phyloP scores from a whole-genome alignment of 257 asterid genomes.

The Nicotiana obtusifolia region DNA sequence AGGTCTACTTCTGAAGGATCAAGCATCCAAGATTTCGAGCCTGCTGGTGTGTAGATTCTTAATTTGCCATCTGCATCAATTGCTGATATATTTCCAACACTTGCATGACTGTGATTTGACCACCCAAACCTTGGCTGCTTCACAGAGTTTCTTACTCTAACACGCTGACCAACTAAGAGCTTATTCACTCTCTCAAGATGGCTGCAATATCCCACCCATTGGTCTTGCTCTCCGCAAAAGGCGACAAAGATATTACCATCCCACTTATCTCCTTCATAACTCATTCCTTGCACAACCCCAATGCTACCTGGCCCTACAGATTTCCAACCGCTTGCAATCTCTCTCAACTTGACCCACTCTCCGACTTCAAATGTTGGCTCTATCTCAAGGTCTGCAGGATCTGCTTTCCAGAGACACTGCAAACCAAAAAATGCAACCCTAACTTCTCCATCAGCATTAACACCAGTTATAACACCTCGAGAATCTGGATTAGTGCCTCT shows the following conservation, averaged over 20 bases:
- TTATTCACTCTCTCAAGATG: conserved; percentile 49
- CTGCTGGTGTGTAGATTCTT: conserved; percentile 84
- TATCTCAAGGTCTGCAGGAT: conserved; percentile 78
- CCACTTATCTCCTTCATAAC: conserved; percentile 63
- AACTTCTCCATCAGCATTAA: conserved; percentile 87
- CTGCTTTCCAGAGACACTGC: conserved; percentile 85
- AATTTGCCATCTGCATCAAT: conserved; percentile 91
- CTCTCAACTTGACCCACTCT: conserved; percentile 81
- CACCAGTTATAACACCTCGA: conserved; percentile 66
- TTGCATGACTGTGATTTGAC: conserved; percentile 84
- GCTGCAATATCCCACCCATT: conserved; percentile 55
- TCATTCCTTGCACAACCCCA: conserved; percentile 85
- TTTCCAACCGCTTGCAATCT: conserved; percentile 55
- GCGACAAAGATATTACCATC: conserved; percentile 57
- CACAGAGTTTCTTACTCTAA: conserved; percentile 51
- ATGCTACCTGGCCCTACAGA: conserved; percentile 69
- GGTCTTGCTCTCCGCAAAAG: conserved; percentile 90
- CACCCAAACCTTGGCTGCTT: conserved; percentile 94
- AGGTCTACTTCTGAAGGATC: conserved; percentile 90
- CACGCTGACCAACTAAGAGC: conserved; percentile 59
- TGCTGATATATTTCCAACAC: conserved; percentile 73
- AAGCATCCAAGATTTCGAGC: conserved; percentile 79
- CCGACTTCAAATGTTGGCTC: conserved; percentile 76
- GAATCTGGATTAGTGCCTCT: conserved; percentile 68
- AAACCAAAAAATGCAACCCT: conserved; percentile 66